Base-by-base conservation (phyloP, 2,329 filamentous ascomycete genomes). In the Hymenoscyphus linearis region DNA sequence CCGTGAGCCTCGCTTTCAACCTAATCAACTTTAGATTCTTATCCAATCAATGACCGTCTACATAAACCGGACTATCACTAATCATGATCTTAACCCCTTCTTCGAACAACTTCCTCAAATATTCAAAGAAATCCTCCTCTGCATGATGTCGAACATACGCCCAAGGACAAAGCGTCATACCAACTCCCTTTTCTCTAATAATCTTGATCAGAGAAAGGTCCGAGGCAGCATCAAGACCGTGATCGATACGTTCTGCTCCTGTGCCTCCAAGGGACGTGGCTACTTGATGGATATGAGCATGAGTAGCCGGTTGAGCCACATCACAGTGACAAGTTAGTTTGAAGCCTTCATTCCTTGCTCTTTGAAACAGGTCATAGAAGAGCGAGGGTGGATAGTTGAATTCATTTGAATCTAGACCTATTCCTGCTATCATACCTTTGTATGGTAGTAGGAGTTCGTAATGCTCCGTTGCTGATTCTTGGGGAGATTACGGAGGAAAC, bases 151-250 rank as follows among this genome's bases (percentile, higher is more conserved):
- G 77, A 16, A 91, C 82, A 73, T 92, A 91, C 64, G 85, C 88
- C 64, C 89, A 71, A 1, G 89, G 89, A 69, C 89, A 92, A n/a
- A 90, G 78, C 0, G 87, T 88, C 62, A 91, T 73, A 69, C 91
- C 69, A 16, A 83, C 82, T n/a, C 26, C 34, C 18, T 54, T 64
- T n/a, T 47, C 14, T 22, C 37, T 57, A 18, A 65, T 61, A 22
- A 63, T 27, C 57, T 82, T 76, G n/a, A 75, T 70, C 2, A 81
- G 84, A 14, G 90, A 77, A 18, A 80, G 77, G 58, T 76, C 67
- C 72, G 89, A 76, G 27, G 90, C 76, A 31, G 73, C 76, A 0
- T 78, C 72, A 57, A 89, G 83, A 0, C 88, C 88, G 70, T 92
- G 88, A 70, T 91, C 88, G 69, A 92, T 89, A 40, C 89, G 83